Evolutionary conservation across 2,329 filamentous ascomycete genomes (phyloP).

Genomic region (Paraconiothyrium brasiliense): DNA sequence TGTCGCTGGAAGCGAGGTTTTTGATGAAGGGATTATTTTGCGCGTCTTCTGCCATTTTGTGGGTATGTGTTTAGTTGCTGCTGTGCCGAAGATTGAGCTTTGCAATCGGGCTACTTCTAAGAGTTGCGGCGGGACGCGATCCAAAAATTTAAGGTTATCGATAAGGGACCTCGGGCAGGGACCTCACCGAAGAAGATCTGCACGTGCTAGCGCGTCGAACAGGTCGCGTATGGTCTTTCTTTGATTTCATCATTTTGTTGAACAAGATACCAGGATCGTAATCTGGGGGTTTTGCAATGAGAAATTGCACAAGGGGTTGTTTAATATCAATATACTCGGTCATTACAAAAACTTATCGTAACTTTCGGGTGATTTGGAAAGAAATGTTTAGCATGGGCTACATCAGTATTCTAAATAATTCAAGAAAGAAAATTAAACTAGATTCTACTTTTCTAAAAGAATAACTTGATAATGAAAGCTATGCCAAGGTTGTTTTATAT

Average conservation of each 20-base stretch:
- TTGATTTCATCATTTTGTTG: too few species aligned
- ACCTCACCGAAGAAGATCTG: background rate
- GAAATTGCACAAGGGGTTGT: too few species aligned
- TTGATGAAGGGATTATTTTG: slow-evolving; percentile 76
- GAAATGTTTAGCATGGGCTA: too few species aligned
- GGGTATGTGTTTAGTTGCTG: background rate
- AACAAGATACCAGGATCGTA: too few species aligned
- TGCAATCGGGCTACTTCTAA: slow-evolving; percentile 7
- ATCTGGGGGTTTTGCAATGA: too few species aligned
- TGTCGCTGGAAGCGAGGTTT: slow-evolving; percentile 85
- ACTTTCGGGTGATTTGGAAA: too few species aligned
- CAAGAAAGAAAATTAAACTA: background rate
- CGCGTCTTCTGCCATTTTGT: slow-evolving; percentile 49
- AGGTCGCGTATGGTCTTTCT: background rate
- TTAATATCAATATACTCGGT: too few species aligned
- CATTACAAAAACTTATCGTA: too few species aligned
- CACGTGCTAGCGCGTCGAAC: background rate
- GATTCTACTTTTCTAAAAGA: too few species aligned
- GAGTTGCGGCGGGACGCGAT: slow-evolving; percentile 5
- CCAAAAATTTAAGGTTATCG: slow-evolving; percentile 41
- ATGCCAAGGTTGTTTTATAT: slow-evolving; percentile 3
- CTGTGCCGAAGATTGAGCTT: slow-evolving; percentile 13
- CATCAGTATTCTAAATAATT: background rate
- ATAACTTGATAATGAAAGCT: background rate
- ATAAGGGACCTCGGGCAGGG: slow-evolving; percentile 26